Conservation (phyloP, 306 rosid species). For the Citrullus amarus region DNA sequence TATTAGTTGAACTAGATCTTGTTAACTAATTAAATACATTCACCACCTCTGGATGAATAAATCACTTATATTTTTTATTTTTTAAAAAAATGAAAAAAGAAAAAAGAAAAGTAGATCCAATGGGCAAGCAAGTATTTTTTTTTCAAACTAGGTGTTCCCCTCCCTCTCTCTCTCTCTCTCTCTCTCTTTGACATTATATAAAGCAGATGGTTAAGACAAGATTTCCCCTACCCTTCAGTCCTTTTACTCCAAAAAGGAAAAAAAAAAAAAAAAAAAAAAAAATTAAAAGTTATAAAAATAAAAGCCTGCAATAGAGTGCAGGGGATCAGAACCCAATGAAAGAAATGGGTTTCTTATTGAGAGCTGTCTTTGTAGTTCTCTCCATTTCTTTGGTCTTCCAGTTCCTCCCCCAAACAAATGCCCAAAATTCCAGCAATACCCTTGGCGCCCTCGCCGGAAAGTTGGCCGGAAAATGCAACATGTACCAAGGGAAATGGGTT, state of each 20-base stretch:
- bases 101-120: not conserved
- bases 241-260: conserved; percentile 9
- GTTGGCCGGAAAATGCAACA: conserved; percentile 54
- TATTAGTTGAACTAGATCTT: too few species aligned
- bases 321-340: conserved; percentile 37
- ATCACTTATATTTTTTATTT: too few species aligned
- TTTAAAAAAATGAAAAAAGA: too few species aligned
- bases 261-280: not conserved
- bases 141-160: not conserved
- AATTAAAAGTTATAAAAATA: not conserved
- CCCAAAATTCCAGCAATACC: conserved; percentile 10
- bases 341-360: conserved; percentile 42
- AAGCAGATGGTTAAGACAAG: conserved; percentile 20
- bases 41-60: too few species aligned
- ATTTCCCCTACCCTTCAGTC: conserved; percentile 22
- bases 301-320: not conserved
- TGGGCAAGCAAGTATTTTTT: not conserved
- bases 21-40: too few species aligned
- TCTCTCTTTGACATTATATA: conserved; percentile 26
- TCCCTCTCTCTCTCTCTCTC: not conserved
- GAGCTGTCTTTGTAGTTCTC: conserved; percentile 26
- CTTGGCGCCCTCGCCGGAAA: conserved; percentile 25
- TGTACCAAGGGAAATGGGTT: conserved; percentile 59
- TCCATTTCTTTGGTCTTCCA: conserved; percentile 7
- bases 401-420: conserved; percentile 37